phyloP scores from a whole-genome alignment of 83 land plant species.

The Picea abies region DNA sequence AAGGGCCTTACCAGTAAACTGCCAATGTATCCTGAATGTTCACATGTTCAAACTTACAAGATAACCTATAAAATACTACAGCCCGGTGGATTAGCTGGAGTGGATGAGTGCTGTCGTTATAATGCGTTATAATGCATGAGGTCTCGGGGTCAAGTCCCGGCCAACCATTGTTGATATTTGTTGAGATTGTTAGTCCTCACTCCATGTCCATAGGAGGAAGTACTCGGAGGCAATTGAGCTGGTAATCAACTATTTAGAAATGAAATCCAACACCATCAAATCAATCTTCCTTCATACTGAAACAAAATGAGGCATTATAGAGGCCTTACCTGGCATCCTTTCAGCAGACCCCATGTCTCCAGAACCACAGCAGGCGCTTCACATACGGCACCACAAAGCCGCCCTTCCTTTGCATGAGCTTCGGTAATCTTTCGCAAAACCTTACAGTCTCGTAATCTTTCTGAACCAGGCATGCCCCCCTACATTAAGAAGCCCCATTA shows the following conservation, averaged over 20 bases:
- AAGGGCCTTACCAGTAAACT: too few relatives aligned
- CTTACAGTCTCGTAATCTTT: conserved; percentile 34
- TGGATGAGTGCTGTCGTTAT: too few relatives aligned
- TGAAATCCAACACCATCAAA: neutral
- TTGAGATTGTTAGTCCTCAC: too few relatives aligned
- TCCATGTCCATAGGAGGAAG: too few relatives aligned
- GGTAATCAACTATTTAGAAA: neutral
- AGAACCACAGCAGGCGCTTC: conserved; percentile 54
- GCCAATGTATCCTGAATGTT: too few relatives aligned
- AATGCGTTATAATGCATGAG: too few relatives aligned
- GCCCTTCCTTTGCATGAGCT: conserved; percentile 31
- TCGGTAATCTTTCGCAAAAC: conserved; percentile 9
- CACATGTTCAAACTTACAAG: neutral
- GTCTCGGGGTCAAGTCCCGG: too few relatives aligned
- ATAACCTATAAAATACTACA: neutral
- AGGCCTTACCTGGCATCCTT: conserved; percentile 32
- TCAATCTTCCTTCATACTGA: neutral
- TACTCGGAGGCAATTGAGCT: neutral
- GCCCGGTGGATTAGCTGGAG: too few relatives aligned
- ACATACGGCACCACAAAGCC: conserved; percentile 39
- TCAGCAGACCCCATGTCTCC: conserved; percentile 45
- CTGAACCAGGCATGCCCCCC: conserved; percentile 59
- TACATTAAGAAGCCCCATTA: neutral
- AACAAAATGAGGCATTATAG: neutral
- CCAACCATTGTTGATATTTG: too few relatives aligned